These are phyloP conservation scores for Collybia sp. DNA, from an alignment of 768 basidiomycete genomes.

Conservation along the genomic window DNA sequence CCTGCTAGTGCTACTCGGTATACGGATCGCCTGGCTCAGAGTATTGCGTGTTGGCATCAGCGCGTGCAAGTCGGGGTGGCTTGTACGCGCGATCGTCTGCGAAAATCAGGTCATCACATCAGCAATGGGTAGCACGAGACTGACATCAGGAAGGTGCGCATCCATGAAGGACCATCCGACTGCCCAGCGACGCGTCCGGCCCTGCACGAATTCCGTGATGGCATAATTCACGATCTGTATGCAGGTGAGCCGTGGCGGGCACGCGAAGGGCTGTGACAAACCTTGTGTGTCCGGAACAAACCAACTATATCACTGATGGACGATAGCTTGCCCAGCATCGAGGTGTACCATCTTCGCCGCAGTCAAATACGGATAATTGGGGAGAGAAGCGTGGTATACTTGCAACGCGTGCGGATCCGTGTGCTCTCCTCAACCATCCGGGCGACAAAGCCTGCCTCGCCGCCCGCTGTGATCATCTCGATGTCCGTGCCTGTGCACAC, in stretches of 20 bases:
- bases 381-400: slow-evolving; percentile 32
- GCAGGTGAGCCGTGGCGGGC: background rate
- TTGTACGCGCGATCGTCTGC: slow-evolving; percentile 28
- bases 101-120: background rate
- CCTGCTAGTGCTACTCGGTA: slow-evolving; percentile 8
- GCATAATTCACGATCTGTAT: slow-evolving; percentile 82
- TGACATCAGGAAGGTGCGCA: slow-evolving; percentile 71
- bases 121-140: slow-evolving; percentile 18
- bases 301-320: slow-evolving; percentile 63
- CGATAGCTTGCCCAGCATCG: slow-evolving; percentile 84
- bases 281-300: slow-evolving; percentile 37
- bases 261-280: slow-evolving; percentile 10
- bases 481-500: slow-evolving; percentile 81
- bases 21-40: slow-evolving; percentile 33
- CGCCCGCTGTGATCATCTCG: slow-evolving; percentile 89
- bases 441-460: slow-evolving; percentile 75
- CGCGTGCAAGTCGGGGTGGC: slow-evolving; percentile 38
- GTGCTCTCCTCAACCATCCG: slow-evolving; percentile 77
- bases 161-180: slow-evolving; percentile 79
- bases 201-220: slow-evolving; percentile 78
- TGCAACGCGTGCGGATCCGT: slow-evolving; percentile 42
- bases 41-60: slow-evolving; percentile 58
- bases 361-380: background rate
- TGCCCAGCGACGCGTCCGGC: slow-evolving; percentile 89
- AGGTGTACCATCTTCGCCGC: slow-evolving; percentile 78